Percentiles rank a stretch among this genome's conserved stretches.
phyloP scores from a whole-genome alignment of 257 asterid genomes.

The Solanum peruvianum region DNA sequence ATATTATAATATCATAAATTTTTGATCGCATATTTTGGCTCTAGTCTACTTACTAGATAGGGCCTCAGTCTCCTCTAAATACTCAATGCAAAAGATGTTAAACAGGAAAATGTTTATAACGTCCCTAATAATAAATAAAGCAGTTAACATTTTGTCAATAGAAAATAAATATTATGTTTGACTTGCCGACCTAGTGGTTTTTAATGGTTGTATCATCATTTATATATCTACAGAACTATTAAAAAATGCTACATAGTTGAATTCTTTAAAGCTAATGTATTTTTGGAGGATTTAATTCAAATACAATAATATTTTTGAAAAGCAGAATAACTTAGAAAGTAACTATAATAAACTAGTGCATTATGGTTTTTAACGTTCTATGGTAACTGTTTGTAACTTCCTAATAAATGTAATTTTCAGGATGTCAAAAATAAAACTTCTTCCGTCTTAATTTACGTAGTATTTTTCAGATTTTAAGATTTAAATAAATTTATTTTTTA shows the following conservation, averaged over 20 bases:
- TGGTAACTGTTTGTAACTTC: background rate
- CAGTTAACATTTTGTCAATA: background rate
- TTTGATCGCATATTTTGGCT: background rate
- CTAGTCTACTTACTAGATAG: background rate
- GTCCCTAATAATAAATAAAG: background rate
- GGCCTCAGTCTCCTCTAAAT: background rate
- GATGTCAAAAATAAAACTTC: background rate
- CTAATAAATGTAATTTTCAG: background rate
- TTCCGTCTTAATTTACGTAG: background rate
- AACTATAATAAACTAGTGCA: background rate
- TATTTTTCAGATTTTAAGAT: accelerated
- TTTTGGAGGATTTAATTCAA: no score
- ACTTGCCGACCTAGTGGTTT: background rate
- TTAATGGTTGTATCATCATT: background rate
- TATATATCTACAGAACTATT: background rate
- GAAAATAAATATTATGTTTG: background rate
- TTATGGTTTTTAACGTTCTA: background rate
- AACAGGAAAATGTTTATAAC: background rate
- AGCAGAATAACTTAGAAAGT: background rate
- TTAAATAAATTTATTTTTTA: no score
- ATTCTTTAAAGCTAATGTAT: no score
- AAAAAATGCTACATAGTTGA: no score
- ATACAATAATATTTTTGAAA: no score
- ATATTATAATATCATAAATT: background rate
- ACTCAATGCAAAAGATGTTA: background rate